These are phyloP conservation scores for Quercus variabilis DNA, from an alignment of 306 rosid genomes.

Conservation along the genomic window DNA sequence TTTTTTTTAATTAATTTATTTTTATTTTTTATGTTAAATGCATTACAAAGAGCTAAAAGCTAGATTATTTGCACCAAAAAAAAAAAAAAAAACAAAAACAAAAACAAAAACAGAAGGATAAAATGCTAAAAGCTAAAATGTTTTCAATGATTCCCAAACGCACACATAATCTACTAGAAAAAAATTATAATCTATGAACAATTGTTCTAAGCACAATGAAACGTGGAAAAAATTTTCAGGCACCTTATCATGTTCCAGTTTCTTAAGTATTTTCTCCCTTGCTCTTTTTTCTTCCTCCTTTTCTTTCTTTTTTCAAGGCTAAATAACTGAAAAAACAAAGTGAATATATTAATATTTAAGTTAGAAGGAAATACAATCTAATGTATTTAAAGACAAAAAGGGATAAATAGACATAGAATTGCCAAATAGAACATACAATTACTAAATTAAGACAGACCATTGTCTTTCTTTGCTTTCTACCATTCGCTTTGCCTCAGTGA, in stretches of 20 bases:
- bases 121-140: no score
- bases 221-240: background rate
- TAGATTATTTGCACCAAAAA: no score
- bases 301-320: slow-evolving; percentile 43
- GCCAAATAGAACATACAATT: background rate
- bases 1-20: no score
- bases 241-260: slow-evolving; percentile 88
- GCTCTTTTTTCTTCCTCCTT: slow-evolving; percentile 79
- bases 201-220: background rate
- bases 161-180: background rate
- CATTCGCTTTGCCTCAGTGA: slow-evolving; percentile 50
- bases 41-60: no score
- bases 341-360: background rate
- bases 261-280: slow-evolving; percentile 46
- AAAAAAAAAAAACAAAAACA: no score
- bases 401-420: background rate
- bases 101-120: no score
- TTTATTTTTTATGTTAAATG: no score
- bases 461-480: slow-evolving; percentile 68
- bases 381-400: background rate
- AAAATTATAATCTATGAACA: slow-evolving; percentile 4
- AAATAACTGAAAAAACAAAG: slow-evolving; percentile 40
- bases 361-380: background rate
- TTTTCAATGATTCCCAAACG: no score
- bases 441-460: slow-evolving; percentile 33